A percentile compares a stretch with the other conserved stretches of the same genome.
Evolutionary conservation across 2,329 filamentous ascomycete genomes (phyloP).

Genomic region (Nothomitra cinnamomea): DNA sequence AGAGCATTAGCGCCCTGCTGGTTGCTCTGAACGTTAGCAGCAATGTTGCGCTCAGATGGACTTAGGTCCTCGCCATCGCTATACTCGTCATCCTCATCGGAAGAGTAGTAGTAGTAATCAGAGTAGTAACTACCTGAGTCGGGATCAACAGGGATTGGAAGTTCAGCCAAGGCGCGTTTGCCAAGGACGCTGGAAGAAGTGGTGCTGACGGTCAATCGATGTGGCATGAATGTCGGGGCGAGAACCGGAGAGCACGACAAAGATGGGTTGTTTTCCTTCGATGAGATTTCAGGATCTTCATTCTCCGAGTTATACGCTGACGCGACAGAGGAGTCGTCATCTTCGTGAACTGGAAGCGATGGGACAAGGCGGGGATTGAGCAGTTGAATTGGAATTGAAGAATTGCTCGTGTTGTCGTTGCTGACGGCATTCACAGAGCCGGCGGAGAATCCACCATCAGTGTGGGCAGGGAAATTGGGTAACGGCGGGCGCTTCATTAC

Average conservation of each 20-base stretch:
- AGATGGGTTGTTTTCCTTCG: conserved; percentile 33
- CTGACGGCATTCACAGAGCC: background rate
- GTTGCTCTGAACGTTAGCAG: conserved; percentile 20
- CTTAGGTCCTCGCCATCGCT: conserved; percentile 7
- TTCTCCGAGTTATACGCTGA: conserved; percentile 18
- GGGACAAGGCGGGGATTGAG: background rate
- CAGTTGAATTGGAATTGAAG: background rate
- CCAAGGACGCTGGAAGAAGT: conserved; percentile 16
- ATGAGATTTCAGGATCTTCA: conserved; percentile 17
- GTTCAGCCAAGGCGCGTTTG: conserved; percentile 27
- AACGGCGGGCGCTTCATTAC: conserved; percentile 2
- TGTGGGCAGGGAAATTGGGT: background rate
- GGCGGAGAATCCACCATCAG: background rate
- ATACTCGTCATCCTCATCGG: conserved; percentile 13
- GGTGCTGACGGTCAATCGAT: conserved; percentile 11
- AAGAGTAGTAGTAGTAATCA: conserved; percentile 15
- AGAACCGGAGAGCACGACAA: conserved; percentile 23
- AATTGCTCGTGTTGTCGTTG: background rate
- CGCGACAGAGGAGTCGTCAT: background rate
- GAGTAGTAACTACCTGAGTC: conserved; percentile 10
- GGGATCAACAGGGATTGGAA: conserved; percentile 20
- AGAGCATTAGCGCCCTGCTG: conserved; percentile 5
- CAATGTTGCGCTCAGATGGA: conserved; percentile 26
- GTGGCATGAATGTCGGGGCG: conserved; percentile 20
- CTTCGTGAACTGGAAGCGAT: background rate